These are phyloP conservation scores for Aureobasidium mangrovei DNA, from an alignment of 2,329 filamentous ascomycete genomes.

Conservation along the genomic window DNA sequence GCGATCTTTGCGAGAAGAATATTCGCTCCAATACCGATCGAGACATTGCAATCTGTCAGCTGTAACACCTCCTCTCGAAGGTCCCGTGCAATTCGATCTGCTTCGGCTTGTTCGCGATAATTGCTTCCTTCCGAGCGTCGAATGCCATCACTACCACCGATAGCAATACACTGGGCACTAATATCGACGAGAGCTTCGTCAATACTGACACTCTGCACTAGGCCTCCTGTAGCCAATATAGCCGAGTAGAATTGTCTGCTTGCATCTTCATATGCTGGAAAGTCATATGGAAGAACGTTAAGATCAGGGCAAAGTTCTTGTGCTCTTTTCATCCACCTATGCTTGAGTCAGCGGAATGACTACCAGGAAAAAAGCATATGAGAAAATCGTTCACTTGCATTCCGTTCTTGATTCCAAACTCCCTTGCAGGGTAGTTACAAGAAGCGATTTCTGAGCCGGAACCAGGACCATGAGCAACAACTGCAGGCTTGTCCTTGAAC, in stretches of 20 bases:
- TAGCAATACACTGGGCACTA: slow-evolving; percentile 58
- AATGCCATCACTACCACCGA: slow-evolving; percentile 57
- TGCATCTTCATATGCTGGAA: slow-evolving; percentile 85
- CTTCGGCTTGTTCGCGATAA: slow-evolving; percentile 69
- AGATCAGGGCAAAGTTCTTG: slow-evolving; percentile 74
- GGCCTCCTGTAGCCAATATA: slow-evolving; percentile 67
- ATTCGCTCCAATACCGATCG: slow-evolving; percentile 84
- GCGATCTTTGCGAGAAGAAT: slow-evolving; percentile 88
- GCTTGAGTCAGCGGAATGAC: too few species aligned
- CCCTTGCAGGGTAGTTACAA: slow-evolving; percentile 87
- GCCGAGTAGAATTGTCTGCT: slow-evolving; percentile 81
- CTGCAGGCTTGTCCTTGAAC: slow-evolving; percentile 67
- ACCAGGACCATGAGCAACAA: slow-evolving; percentile 79
- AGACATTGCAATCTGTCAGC: slow-evolving; percentile 77
- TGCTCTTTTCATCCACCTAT: slow-evolving; percentile 80
- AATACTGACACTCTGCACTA: slow-evolving; percentile 93
- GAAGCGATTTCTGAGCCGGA: slow-evolving; percentile 87
- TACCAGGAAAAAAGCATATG: too few species aligned
- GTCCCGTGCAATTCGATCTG: slow-evolving; percentile 57
- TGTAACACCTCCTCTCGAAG: slow-evolving; percentile 63
- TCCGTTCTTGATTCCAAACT: slow-evolving; percentile 85
- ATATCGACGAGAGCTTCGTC: slow-evolving; percentile 90
- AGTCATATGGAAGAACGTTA: slow-evolving; percentile 91
- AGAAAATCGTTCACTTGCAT: slow-evolving; percentile 45
- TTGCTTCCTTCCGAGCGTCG: slow-evolving; percentile 59